Evolutionary conservation across 495 filamentous ascomycete species (phyloP).

Genomic region (Amorphotheca resinae): DNA sequence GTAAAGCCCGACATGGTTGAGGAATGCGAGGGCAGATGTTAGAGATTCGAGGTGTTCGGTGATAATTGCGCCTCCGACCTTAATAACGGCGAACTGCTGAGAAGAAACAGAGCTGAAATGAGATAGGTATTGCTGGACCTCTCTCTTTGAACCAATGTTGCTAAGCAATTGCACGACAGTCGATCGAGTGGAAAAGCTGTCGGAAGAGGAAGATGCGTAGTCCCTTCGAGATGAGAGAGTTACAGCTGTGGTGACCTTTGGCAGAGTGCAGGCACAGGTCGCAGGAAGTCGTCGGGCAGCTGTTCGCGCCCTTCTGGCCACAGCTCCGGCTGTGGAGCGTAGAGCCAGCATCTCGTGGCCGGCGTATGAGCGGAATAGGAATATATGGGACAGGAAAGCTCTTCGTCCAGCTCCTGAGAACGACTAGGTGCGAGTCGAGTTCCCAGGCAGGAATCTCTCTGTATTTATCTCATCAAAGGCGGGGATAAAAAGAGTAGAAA

Average conservation of each 20-base stretch:
- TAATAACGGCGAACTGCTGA: conserved; percentile 97
- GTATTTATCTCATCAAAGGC: conserved; percentile 13
- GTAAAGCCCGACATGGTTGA: conserved; percentile 91
- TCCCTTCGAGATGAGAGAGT: conserved; percentile 12
- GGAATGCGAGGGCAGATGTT: conserved; percentile 76
- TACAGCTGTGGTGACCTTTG: conserved; percentile 15
- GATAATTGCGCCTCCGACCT: conserved; percentile 94
- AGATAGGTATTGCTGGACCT: conserved; percentile 96
- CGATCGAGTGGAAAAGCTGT: conserved; percentile 50
- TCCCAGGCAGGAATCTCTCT: conserved; percentile 7
- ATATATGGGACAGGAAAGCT: not conserved
- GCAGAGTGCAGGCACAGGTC: conserved; percentile 9
- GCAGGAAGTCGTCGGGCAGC: conserved; percentile 8
- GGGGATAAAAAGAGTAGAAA: conserved; percentile 11
- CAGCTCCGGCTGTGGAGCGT: conserved; percentile 17
- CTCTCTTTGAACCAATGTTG: conserved; percentile 92
- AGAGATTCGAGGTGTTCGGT: conserved; percentile 88
- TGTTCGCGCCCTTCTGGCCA: conserved; percentile 19
- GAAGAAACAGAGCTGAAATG: conserved; percentile 96
- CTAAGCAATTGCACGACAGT: conserved; percentile 91
- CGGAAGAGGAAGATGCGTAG: conserved; percentile 18
- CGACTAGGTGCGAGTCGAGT: conserved; percentile 8
- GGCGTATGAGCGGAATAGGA: conserved; percentile 16
- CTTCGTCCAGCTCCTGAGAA: conserved; percentile 16
- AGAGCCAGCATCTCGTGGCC: conserved; percentile 19